Base-by-base conservation (phyloP, 2,329 filamentous ascomycete genomes). In the Colletotrichum higginsianum region DNA sequence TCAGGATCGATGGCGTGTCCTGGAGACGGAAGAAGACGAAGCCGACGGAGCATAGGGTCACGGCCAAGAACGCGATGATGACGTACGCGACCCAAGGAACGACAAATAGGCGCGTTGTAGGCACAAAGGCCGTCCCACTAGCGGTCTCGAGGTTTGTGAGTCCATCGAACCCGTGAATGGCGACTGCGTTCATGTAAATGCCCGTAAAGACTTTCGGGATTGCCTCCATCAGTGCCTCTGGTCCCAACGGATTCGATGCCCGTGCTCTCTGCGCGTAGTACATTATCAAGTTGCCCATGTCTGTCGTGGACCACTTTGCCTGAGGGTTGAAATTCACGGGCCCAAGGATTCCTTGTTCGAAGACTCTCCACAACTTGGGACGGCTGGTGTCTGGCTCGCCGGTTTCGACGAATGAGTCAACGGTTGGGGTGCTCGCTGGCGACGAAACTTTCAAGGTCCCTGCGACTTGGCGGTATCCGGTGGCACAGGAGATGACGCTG, bases 401-500 rank as follows among this genome's bases (percentile, higher is more conserved):
- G 2, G 44, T 42, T 12, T 46, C 26, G 11, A 21, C 53, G 21
- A 66, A 66, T 2, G 63, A 42, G 7, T 23, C 11, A 12, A 66
- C 47, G 21, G 46, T 50, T 9, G 63, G 55, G 7, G 46, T 21
- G 15, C 30, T 44, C 12, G n/a, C 21, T 15, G 53, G 15, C 6
- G 35, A 6, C 44, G 46, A 44, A 16, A 42, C 46, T 13, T 42
- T 66, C 44, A 58, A 15, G 11, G 30, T 56, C 8, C 63, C 46
- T 13, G 15, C 9, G 1, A 26, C 42, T 8, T n/a, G n/a, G 35
- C 53, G 53, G 21, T 66, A 66, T 15, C 63, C 63, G 2, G 63
- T 60, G 3, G 55, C 63, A 4, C 63, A 66, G 16, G 63, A 66
- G 35, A 66, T 66, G 40, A 66, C 55, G 30, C 63, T 66, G n/a